Evolutionary conservation across 2,329 filamentous ascomycete species (phyloP).

Genomic region (Aspergillus sp.): DNA sequence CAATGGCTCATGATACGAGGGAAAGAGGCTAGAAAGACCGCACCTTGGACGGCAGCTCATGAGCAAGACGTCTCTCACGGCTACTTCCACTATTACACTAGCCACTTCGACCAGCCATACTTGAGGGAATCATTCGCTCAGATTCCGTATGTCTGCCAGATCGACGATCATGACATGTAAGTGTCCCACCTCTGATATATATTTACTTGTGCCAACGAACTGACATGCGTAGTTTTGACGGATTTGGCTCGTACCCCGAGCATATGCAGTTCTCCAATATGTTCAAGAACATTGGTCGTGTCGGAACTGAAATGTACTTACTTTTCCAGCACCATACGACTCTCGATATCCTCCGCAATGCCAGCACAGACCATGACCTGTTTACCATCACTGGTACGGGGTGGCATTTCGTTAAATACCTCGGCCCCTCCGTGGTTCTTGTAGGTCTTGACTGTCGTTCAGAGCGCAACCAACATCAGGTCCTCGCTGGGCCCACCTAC

Average conservation of each 20-base stretch:
- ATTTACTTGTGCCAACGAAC: not conserved
- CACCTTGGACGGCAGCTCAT: conserved; percentile 88
- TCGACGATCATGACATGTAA: conserved; percentile 98
- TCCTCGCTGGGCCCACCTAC: conserved; percentile 94
- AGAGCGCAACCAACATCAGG: conserved; percentile 84
- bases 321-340: conserved; percentile 98
- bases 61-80: conserved; percentile 95
- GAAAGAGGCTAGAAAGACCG: conserved; percentile 87
- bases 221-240: conserved; percentile 71
- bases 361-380: conserved; percentile 82
- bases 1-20: conserved; percentile 94
- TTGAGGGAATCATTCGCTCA: conserved; percentile 94
- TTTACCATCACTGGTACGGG: conserved; percentile 97
- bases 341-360: conserved; percentile 84
- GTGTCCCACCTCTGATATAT: conserved; percentile 37
- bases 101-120: conserved; percentile 96
- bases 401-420: conserved; percentile 97
- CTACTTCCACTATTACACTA: conserved; percentile 98
- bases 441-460: conserved; percentile 90
- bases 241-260: conserved; percentile 93
- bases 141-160: conserved; percentile 87
- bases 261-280: conserved; percentile 98
- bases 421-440: conserved; percentile 86
- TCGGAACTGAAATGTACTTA: conserved; percentile 96
- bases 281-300: conserved; percentile 95